phyloP scores from a whole-genome alignment of 2,329 filamentous ascomycete genomes.

The Orbilia blumenaviensis region DNA sequence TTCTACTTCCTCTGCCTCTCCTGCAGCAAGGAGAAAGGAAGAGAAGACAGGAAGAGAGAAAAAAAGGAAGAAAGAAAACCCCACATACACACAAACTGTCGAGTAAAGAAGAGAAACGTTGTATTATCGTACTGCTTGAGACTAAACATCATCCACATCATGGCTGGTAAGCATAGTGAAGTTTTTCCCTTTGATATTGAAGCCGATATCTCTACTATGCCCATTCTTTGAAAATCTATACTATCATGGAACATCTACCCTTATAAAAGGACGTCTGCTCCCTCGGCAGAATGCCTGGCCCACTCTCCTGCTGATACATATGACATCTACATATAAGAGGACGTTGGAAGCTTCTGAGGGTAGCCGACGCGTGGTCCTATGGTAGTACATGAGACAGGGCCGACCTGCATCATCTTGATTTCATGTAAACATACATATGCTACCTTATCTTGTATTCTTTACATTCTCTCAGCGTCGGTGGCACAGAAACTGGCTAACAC shows the following conservation, averaged over 20 bases:
- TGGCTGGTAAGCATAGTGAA: constrained; percentile 70
- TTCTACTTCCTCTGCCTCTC: constrained; percentile 26
- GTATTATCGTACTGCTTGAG: constrained; percentile 56
- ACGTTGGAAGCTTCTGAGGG: constrained; percentile 2
- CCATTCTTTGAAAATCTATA: constrained; percentile 9
- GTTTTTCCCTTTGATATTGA: constrained; percentile 47
- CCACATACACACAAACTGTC: constrained; percentile 36
- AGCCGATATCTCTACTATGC: constrained; percentile 20
- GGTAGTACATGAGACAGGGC: constrained; percentile 24
- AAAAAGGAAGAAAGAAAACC: constrained; percentile 58
- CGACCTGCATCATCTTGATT: constrained; percentile 35
- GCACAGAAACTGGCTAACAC: constrained; percentile 16
- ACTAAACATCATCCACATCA: constrained; percentile 59
- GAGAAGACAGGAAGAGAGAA: constrained; percentile 38
- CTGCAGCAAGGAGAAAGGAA: constrained; percentile 37
- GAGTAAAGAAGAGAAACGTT: constrained; percentile 48
- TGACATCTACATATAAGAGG: constrained; percentile 27
- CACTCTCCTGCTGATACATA: not conserved
- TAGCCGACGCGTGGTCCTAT: constrained; percentile 24
- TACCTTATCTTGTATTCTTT: not conserved
- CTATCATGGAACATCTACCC: constrained; percentile 10
- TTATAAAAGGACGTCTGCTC: not conserved
- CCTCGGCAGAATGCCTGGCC: not conserved
- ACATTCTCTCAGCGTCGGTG: not conserved
- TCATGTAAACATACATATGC: not conserved